These are phyloP conservation scores for Aegilops speltoides DNA, from an alignment of 176 grass and related monocot species.

Conservation along the genomic window DNA sequence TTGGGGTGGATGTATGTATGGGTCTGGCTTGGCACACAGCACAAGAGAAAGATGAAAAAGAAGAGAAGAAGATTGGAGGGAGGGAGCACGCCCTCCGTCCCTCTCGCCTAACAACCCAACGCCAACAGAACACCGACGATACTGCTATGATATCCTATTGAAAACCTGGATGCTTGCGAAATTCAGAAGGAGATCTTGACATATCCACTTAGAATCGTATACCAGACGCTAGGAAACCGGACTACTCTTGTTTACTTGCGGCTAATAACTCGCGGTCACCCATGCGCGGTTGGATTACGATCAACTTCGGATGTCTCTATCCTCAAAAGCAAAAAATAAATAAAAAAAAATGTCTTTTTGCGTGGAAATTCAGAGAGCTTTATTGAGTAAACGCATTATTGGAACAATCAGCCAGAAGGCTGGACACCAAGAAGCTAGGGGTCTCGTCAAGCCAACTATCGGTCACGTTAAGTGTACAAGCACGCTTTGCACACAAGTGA, in stretches of 20 bases:
- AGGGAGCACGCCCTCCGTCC: not conserved
- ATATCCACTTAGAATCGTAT: not conserved
- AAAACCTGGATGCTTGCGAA: not conserved
- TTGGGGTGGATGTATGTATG: not conserved
- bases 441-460: too few species aligned
- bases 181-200: not conserved
- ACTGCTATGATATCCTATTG: not conserved
- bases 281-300: too few species aligned
- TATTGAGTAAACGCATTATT: too few species aligned
- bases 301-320: too few species aligned
- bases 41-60: not conserved
- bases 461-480: too few species aligned
- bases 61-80: not conserved
- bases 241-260: not conserved
- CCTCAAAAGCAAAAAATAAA: too few species aligned
- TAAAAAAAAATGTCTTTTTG: too few species aligned
- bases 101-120: constrained; percentile 13
- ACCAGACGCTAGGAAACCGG: not conserved
- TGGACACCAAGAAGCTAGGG: too few species aligned
- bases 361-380: too few species aligned
- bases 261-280: too few species aligned
- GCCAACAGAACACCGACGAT: not conserved
- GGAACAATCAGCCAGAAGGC: too few species aligned
- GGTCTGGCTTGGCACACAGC: not conserved
- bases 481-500: too few species aligned